These are phyloP conservation scores for Bipolaris cookei DNA, from an alignment of 2,329 filamentous ascomycete species.

Conservation along the genomic window DNA sequence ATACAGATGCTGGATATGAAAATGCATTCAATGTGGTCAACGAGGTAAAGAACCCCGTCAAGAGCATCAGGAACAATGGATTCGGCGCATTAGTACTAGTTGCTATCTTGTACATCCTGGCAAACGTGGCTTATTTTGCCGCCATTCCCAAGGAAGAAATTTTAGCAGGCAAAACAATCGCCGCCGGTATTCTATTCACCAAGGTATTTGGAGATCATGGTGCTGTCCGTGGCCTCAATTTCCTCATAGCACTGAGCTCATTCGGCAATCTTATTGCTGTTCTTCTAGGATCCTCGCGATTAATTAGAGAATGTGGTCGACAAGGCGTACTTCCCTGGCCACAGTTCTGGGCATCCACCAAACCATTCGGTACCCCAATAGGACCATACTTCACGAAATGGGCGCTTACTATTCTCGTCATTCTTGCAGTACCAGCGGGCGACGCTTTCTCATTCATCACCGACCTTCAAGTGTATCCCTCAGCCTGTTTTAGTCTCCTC, in stretches of 20 bases:
- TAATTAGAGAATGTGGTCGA: conserved; percentile 38
- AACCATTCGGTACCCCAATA: conserved; percentile 67
- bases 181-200: conserved; percentile 65
- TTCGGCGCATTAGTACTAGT: conserved; percentile 60
- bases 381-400: conserved; percentile 59
- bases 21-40: conserved; percentile 46
- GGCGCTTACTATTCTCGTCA: conserved; percentile 37
- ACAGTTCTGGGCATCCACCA: conserved; percentile 66
- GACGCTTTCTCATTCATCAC: conserved; percentile 71
- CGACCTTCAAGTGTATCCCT: conserved; percentile 36
- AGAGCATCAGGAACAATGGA: conserved; percentile 58
- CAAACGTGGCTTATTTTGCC: conserved; percentile 37
- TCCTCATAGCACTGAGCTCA: conserved; percentile 42
- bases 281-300: conserved; percentile 39
- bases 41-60: conserved; percentile 61
- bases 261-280: conserved; percentile 41
- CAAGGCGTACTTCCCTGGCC: conserved; percentile 41
- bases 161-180: conserved; percentile 60
- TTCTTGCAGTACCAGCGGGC: conserved; percentile 60
- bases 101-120: conserved; percentile 45
- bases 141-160: conserved; percentile 54
- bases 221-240: conserved; percentile 62
- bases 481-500: conserved; percentile 34
- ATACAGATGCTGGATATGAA: conserved; percentile 26
- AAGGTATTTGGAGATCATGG: conserved; percentile 60